phyloP scores from a whole-genome alignment of 116 monocot genomes.

The Iris pallida region DNA sequence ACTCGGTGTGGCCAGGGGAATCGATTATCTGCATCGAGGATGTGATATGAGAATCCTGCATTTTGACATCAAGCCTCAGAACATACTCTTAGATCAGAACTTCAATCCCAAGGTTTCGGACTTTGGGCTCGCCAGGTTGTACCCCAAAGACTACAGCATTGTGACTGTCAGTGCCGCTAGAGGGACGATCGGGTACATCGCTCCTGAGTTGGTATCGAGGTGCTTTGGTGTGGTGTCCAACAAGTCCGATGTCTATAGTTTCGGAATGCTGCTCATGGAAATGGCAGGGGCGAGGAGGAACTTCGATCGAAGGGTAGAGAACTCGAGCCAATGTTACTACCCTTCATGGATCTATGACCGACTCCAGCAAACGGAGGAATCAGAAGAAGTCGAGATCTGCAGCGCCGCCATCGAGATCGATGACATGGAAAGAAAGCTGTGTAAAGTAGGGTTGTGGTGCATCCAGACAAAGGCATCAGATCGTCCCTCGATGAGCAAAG shows the following conservation, averaged over 20 bases:
- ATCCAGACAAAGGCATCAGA: slow-evolving; percentile 29
- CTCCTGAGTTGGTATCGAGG: slow-evolving; percentile 25
- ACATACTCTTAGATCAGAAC: slow-evolving; percentile 39
- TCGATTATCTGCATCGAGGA: slow-evolving; percentile 39
- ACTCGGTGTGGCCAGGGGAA: slow-evolving; percentile 28
- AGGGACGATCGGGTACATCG: slow-evolving; percentile 38
- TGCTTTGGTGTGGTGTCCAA: slow-evolving; percentile 20
- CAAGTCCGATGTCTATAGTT: slow-evolving; percentile 33
- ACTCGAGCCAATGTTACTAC: slow-evolving; percentile 23
- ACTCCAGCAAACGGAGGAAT: not conserved
- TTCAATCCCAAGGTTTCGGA: slow-evolving; percentile 45
- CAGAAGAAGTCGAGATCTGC: not conserved
- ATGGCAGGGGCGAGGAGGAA: slow-evolving; percentile 11
- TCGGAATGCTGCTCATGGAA: slow-evolving; percentile 30
- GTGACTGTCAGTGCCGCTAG: slow-evolving; percentile 23
- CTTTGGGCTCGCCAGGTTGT: slow-evolving; percentile 44
- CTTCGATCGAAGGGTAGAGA: not conserved
- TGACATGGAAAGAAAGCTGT: slow-evolving; percentile 27
- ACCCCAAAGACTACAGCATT: slow-evolving; percentile 24
- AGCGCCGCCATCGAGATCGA: not conserved
- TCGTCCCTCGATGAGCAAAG: slow-evolving; percentile 34
- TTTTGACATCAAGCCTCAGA: slow-evolving; percentile 62
- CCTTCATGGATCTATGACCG: slow-evolving; percentile 45
- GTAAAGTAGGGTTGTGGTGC: slow-evolving; percentile 37
- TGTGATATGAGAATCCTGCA: slow-evolving; percentile 52